A percentile compares a stretch with the other conserved stretches of the same genome.
Evolutionary conservation across 1,284 basidiomycete species (phyloP).

Genomic region (Ceratobasidium theobromae): DNA sequence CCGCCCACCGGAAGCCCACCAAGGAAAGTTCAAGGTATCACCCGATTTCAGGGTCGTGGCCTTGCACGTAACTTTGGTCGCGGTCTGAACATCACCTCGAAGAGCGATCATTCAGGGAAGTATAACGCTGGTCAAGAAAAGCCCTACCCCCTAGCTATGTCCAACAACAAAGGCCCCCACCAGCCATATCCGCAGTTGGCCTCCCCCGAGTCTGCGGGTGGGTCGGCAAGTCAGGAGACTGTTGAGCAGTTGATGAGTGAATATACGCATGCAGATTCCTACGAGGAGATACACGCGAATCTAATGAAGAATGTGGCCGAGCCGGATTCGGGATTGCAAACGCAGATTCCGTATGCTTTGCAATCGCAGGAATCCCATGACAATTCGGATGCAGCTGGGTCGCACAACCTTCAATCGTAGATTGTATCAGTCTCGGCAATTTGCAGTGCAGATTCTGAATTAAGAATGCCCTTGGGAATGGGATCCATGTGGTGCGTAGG

Average conservation of each 20-base stretch:
- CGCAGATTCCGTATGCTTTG: constrained; percentile 5
- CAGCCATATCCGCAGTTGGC: background rate
- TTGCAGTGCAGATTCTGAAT: background rate
- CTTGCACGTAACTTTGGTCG: background rate
- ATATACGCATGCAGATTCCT: constrained; percentile 15
- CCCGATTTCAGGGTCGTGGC: background rate
- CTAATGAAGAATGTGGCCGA: constrained; percentile 2
- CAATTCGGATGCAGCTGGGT: background rate
- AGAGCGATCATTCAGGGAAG: background rate
- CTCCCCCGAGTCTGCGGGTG: no score
- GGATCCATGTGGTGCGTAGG: no score
- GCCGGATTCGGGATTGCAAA: constrained; percentile 7
- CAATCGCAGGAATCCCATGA: constrained; percentile 3
- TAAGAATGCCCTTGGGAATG: no score
- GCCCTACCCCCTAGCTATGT: background rate
- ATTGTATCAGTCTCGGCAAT: background rate
- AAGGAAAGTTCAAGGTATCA: background rate
- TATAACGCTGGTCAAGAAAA: background rate
- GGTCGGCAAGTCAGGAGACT: background rate
- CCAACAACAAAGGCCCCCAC: background rate
- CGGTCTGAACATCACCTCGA: background rate
- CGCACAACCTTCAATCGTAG: background rate
- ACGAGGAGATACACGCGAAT: constrained; percentile 2
- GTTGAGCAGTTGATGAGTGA: constrained; percentile 7
- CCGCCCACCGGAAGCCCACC: background rate